phyloP scores from a whole-genome alignment of 2,329 filamentous ascomycete genomes.

The Sarocladium strictum region DNA sequence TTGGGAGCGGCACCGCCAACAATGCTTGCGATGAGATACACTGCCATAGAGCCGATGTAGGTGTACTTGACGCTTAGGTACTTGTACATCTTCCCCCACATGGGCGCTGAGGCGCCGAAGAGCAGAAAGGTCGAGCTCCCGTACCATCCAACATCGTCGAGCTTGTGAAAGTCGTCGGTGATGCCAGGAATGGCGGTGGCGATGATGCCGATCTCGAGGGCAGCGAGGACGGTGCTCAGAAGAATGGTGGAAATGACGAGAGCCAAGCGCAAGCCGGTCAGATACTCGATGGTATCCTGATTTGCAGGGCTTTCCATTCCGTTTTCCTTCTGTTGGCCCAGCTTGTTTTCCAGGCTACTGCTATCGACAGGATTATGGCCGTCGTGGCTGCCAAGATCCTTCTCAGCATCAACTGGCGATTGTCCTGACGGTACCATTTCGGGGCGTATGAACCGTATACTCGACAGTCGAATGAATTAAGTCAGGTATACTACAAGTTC shows the following conservation, averaged over 20 bases:
- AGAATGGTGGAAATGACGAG: neutral
- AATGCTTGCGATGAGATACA: constrained; percentile 13
- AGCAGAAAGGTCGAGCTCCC: constrained; percentile 32
- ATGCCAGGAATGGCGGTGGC: constrained; percentile 14
- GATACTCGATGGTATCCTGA: too few species aligned
- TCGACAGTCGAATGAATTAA: too few species aligned
- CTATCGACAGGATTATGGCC: too few species aligned
- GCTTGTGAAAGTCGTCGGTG: constrained; percentile 21
- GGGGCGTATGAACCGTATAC: too few species aligned
- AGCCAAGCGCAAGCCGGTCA: too few species aligned
- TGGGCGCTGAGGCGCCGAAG: constrained; percentile 14
- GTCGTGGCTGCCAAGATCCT: too few species aligned
- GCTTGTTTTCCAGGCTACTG: too few species aligned
- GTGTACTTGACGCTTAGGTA: constrained; percentile 11
- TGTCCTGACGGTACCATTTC: too few species aligned
- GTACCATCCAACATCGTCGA: constrained; percentile 40
- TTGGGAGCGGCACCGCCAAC: constrained; percentile 12
- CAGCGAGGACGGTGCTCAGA: neutral
- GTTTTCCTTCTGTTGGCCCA: too few species aligned
- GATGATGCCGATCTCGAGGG: constrained; percentile 10
- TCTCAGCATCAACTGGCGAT: too few species aligned
- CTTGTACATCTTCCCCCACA: constrained; percentile 11
- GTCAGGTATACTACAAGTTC: too few species aligned
- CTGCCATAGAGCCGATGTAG: constrained; percentile 9
- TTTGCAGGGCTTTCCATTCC: too few species aligned